Conservation (phyloP, 1,284 basidiomycete species). For the Rhizoctonia solani region DNA sequence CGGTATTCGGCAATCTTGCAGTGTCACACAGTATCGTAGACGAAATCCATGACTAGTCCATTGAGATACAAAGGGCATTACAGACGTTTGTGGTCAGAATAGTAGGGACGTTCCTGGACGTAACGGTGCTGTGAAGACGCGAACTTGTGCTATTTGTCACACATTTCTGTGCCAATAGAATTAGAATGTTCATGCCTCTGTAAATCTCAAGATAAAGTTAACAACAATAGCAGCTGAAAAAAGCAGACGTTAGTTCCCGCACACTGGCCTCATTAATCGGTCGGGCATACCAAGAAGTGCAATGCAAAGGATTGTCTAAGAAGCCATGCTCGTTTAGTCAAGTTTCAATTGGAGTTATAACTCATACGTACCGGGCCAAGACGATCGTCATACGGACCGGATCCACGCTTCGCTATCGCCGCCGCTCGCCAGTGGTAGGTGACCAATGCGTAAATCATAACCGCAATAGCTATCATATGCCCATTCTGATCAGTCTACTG, state of each 20-base stretch:
- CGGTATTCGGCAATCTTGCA: not conserved
- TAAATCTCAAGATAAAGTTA: constrained; percentile 86
- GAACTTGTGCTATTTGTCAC: no score
- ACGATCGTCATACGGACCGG: constrained; percentile 96
- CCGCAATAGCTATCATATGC: constrained; percentile 75
- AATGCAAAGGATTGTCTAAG: constrained; percentile 82
- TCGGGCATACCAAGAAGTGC: constrained; percentile 73
- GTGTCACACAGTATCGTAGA: not conserved
- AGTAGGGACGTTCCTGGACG: not conserved
- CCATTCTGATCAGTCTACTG: constrained; percentile 9
- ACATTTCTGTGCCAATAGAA: no score
- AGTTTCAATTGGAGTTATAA: constrained; percentile 32
- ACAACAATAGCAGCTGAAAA: constrained; percentile 78
- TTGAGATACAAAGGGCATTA: constrained; percentile 26
- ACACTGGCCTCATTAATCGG: not conserved
- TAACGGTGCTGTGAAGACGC: not conserved
- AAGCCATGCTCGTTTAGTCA: constrained; percentile 35
- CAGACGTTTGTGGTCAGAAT: not conserved
- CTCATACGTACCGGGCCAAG: constrained; percentile 72
- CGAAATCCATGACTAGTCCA: not conserved
- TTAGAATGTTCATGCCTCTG: constrained; percentile 45
- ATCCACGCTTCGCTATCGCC: constrained; percentile 88
- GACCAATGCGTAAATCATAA: constrained; percentile 94
- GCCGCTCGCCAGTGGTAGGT: constrained; percentile 96
- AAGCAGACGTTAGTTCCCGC: constrained; percentile 32